phyloP scores from a whole-genome alignment of 139 green algal genomes.

The Chlamydomonas asymmetrica region DNA sequence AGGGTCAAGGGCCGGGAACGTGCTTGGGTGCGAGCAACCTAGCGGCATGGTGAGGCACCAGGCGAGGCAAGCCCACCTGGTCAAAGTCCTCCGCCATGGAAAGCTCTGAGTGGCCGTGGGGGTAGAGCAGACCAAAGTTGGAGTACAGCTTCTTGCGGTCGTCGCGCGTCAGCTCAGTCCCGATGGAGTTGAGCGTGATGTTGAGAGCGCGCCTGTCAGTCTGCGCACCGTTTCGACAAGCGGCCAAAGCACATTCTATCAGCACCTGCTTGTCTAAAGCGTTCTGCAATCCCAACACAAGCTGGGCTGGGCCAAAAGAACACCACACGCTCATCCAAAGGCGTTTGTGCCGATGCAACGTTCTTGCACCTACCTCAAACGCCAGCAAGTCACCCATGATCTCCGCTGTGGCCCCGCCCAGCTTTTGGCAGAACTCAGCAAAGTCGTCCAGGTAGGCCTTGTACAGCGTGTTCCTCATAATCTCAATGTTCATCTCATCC shows the following conservation, averaged over 20 bases:
- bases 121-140: slow-evolving; percentile 94
- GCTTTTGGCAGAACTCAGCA: slow-evolving; percentile 69
- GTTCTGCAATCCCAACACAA: no score
- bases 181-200: slow-evolving; percentile 98
- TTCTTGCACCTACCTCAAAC: slow-evolving; percentile 85
- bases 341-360: no score
- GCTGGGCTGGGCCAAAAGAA: no score
- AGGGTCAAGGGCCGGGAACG: no score
- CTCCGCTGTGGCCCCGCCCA: slow-evolving; percentile 87
- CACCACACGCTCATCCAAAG: no score
- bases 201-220: slow-evolving; percentile 95
- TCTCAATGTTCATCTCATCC: slow-evolving; percentile 99
- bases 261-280: no score
- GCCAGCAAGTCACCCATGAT: slow-evolving; percentile 93
- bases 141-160: slow-evolving; percentile 94
- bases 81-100: slow-evolving; percentile 95
- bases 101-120: slow-evolving; percentile 91
- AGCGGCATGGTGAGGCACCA: no score
- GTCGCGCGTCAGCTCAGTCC: slow-evolving; percentile 95
- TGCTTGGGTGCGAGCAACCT: no score
- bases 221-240: slow-evolving; percentile 37
- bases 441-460: slow-evolving; percentile 99
- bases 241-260: no score
- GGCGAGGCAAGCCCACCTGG: no score
- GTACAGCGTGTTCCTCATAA: slow-evolving; percentile 97